A percentile compares a stretch with the other conserved stretches of the same genome.
Conservation (phyloP, 306 rosid species). For the Cucurbita ficifolia region DNA sequence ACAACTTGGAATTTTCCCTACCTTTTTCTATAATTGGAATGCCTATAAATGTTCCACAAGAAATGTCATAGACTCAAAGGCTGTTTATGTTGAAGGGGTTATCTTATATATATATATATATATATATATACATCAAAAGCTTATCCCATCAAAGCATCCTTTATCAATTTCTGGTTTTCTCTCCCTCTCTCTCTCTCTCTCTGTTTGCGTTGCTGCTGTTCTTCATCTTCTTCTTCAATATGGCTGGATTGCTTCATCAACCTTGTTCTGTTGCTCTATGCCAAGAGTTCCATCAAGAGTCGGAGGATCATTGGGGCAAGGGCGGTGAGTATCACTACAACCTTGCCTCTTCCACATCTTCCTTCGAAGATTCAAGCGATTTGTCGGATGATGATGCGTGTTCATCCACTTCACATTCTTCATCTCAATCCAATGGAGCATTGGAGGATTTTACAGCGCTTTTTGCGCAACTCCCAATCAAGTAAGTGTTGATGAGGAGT, state of each 20-base stretch:
- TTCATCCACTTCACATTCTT: constrained; percentile 8
- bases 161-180: background rate
- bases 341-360: constrained; percentile 11
- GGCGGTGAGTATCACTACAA: background rate
- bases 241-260: constrained; percentile 11
- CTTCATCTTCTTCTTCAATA: constrained; percentile 8
- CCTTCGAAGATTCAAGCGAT: constrained; percentile 5
- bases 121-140: background rate
- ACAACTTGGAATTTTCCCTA: background rate
- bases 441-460: constrained; percentile 31
- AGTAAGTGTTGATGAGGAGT: constrained; percentile 22
- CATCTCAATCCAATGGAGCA: constrained; percentile 20
- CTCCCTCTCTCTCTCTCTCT: background rate
- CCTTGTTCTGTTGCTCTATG: background rate
- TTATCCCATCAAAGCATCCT: background rate
- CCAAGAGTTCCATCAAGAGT: background rate
- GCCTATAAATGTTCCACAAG: background rate
- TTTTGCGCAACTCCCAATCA: constrained; percentile 30
- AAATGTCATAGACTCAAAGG: background rate
- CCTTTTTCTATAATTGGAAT: background rate
- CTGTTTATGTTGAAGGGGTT: background rate
- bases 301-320: constrained; percentile 6
- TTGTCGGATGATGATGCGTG: constrained; percentile 27
- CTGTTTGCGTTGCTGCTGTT: constrained; percentile 6
- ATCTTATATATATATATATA: background rate